A percentile compares a stretch with the other conserved stretches of the same genome.
Conservation (phyloP, 441 rosid genomes). For the Erodium texanum region DNA sequence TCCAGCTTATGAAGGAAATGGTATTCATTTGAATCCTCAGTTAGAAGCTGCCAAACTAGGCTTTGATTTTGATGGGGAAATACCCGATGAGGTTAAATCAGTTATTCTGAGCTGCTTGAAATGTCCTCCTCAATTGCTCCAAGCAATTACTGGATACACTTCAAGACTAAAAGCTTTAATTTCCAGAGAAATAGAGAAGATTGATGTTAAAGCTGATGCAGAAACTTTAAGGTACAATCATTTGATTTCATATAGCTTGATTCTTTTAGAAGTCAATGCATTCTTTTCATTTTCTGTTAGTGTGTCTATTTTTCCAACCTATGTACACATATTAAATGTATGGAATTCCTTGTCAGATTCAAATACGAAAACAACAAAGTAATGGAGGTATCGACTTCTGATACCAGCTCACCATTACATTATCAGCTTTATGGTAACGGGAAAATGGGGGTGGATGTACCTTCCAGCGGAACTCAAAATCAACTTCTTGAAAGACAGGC, state of each 20-base stretch:
- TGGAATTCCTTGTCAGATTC: conserved; percentile 41
- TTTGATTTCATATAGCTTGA: conserved; percentile 5
- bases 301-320: background rate
- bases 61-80: conserved; percentile 72
- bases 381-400: conserved; percentile 67
- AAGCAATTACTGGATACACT: conserved; percentile 62
- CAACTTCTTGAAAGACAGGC: conserved; percentile 97
- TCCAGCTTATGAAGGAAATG: conserved; percentile 90
- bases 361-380: conserved; percentile 82
- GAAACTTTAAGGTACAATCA: conserved; percentile 49
- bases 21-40: conserved; percentile 71
- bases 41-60: conserved; percentile 66
- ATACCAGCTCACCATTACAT: conserved; percentile 58
- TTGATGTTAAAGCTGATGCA: conserved; percentile 91
- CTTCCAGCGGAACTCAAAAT: conserved; percentile 74
- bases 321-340: background rate
- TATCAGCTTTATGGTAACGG: conserved; percentile 76
- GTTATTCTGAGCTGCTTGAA: conserved; percentile 52
- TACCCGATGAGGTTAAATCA: conserved; percentile 62
- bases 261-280: background rate
- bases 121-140: conserved; percentile 73
- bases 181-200: conserved; percentile 74
- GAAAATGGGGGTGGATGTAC: conserved; percentile 48
- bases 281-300: conserved; percentile 11
- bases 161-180: conserved; percentile 51